Percentiles rank a stretch among this genome's conserved stretches.
Conservation (phyloP, 2,329 filamentous ascomycete species). For the Ceratocystis eucalypticola region DNA sequence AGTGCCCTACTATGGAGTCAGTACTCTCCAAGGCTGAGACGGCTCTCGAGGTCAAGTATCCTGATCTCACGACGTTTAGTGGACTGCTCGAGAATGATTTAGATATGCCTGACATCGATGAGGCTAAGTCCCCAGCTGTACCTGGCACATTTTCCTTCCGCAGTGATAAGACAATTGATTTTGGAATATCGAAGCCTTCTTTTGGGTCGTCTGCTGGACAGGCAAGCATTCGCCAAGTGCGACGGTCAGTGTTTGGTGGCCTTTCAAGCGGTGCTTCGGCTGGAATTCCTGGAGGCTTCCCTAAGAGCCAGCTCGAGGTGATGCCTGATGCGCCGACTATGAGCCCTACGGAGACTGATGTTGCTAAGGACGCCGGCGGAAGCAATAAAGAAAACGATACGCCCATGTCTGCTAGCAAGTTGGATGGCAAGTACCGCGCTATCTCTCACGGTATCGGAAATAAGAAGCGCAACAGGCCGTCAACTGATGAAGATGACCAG, state of each 20-base stretch:
- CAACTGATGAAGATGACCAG: conserved; percentile 42
- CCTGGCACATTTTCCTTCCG: conserved; percentile 52
- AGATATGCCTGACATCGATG: conserved; percentile 20
- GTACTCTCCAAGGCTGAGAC: conserved; percentile 21
- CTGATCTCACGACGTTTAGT: conserved; percentile 36
- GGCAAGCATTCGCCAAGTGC: conserved; percentile 46
- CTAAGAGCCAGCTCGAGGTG: conserved; percentile 23
- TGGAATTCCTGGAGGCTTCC: conserved; percentile 44
- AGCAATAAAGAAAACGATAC: conserved; percentile 39
- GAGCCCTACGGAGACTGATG: conserved; percentile 21
- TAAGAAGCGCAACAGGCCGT: conserved; percentile 51
- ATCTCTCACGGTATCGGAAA: conserved; percentile 49
- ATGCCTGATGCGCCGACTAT: conserved; percentile 21
- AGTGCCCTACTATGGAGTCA: conserved; percentile 27
- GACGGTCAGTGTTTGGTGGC: conserved; percentile 34
- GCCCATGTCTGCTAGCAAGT: conserved; percentile 25
- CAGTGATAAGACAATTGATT: conserved; percentile 50
- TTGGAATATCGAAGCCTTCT: conserved; percentile 35
- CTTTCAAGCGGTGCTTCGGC: no score
- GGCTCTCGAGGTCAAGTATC: conserved; percentile 34
- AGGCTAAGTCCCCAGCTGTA: conserved; percentile 28
- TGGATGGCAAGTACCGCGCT: conserved; percentile 28
- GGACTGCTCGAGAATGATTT: conserved; percentile 22
- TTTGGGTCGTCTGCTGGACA: conserved; percentile 48
- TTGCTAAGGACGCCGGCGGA: conserved; percentile 27